Evolutionary conservation across 805 yeast species (phyloP), one percentile per base, ranked within the genome.

Genomic region (Cyberlindnera mississippiensis): DNA sequence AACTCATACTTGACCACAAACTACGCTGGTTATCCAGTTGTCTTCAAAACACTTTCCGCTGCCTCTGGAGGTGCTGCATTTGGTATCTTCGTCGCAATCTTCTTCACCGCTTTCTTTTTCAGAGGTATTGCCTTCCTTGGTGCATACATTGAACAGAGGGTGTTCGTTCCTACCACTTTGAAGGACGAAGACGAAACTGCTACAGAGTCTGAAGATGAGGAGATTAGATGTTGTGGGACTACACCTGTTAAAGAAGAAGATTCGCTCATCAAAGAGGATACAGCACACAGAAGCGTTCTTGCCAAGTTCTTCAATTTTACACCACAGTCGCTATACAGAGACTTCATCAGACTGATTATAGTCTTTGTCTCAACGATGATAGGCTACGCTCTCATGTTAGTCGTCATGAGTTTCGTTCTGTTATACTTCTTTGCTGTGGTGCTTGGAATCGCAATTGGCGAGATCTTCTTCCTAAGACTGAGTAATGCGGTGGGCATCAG

Each of bases 311-410:
- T 70, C 37, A 57, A 57, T 33, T 62, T 66, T 12, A 63, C 72
- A 1, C 45, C 57, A 16, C 53, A 46, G 15, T 70, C 69, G 28
- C 16, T 72, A 6, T 53, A 64, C 29, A 68, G 80, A 57, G 88
- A 85, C 62, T 35, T 72, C 4, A 67, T 82, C 6, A 68, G 91
- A 52, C 61, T 81, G 14, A 28, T 72, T 0, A 49, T 85, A 18
- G 72, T 80, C 10, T 79, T 85, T 48, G 57, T 77, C 14, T 75
- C 85, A 3, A 82, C 85, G 16, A 67, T 83, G 71, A 57, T 85
- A 37, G 81, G 84, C 11, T 85, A 80, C 56, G 82, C 82, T 28
- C 62, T 85, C 53, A 85, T 85, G 95, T 71, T 85, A 64, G 89
- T 80, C 13, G 83, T 84, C 6, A 85, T 85, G 95, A 69, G 83